Conservation (phyloP, 495 filamentous ascomycete genomes). For the Annulohypoxylon maeteangense region DNA sequence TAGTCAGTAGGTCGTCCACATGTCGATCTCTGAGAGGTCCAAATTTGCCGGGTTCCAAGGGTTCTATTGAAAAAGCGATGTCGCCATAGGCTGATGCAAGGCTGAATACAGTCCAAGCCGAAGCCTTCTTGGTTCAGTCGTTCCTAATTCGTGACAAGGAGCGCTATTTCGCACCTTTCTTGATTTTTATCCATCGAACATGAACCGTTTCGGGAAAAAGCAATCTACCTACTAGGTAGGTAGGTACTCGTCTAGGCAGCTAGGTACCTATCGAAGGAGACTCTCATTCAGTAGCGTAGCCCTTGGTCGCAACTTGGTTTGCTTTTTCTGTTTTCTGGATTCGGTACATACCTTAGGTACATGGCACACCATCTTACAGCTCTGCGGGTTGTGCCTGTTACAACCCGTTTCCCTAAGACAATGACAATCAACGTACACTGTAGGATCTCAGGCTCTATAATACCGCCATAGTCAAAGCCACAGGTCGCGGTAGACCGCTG, state of each 20-base stretch:
- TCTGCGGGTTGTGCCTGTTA: background rate
- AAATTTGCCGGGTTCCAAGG: slow-evolving; percentile 47
- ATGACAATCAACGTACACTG: background rate
- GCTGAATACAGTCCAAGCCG: slow-evolving; percentile 31
- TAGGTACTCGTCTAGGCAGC: slow-evolving; percentile 18
- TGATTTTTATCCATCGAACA: slow-evolving; percentile 19
- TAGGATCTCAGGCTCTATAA: background rate
- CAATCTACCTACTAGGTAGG: background rate
- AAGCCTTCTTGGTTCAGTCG: slow-evolving; percentile 14
- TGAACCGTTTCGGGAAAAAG: slow-evolving; percentile 12
- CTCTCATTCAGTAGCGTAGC: background rate
- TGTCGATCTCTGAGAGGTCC: slow-evolving; percentile 52
- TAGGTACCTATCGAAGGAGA: slow-evolving; percentile 22
- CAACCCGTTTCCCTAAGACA: background rate
- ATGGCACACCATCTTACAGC: slow-evolving; percentile 13
- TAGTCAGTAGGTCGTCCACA: slow-evolving; percentile 39
- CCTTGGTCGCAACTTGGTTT: slow-evolving; percentile 17
- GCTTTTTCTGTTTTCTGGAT: slow-evolving; percentile 21
- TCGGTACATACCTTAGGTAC: no score
- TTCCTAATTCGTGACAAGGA: slow-evolving; percentile 34
- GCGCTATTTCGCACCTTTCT: slow-evolving; percentile 15
- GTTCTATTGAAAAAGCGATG: slow-evolving; percentile 30
- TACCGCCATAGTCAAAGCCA: background rate
- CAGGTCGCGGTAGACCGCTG: slow-evolving; percentile 13
- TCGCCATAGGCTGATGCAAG: slow-evolving; percentile 44